Evolutionary conservation across 768 basidiomycete species (phyloP), one percentile per base, ranked within the genome.

Genomic region (Porphyrellus cyaneotinctus): DNA sequence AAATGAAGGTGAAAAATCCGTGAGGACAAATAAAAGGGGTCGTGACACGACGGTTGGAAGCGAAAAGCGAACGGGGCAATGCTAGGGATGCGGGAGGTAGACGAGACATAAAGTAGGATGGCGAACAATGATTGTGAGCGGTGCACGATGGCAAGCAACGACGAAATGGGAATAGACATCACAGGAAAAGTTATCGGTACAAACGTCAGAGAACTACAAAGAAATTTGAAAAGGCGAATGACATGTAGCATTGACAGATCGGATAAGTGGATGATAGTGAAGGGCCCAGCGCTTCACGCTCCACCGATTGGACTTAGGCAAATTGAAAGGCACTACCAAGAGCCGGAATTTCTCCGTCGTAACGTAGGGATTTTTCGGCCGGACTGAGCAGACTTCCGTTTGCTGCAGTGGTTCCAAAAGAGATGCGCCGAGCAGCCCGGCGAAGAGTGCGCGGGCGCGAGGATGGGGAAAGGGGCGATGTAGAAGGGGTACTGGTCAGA

Each of bases 261-360:
- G 23, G 41, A 51, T 9, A 43, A 31, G 53, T 24, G 39, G 30
- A 15, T 31, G 22, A 22, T 31, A 13, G 30, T 31, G 47, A 49
- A 52, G 59, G n/a, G 31, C 14, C 50, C 47, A 43, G 47, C 45
- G 6, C 44, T 51, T 48, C 56, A 43, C 20, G 23, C 24, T 26
- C 24, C 42, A 37, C 43, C 18, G 22, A 33, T 43, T 18, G 49
- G 48, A 43, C 30, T 75, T 59, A 85, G 14, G 72, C 75, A 68
- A 87, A 69, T 58, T 86, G 83, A 66, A 91, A 88, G 24, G 88
- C 88, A 62, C 87, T 89, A 26, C 79, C 88, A 45, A 91, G 67
- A 51, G 72, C 72, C 41, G 66, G 54, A 24, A 72, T 68, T 51
- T 68, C 68, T 47, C 72, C 68, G 8, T 66, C 67, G 6, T 58